Conservation (phyloP, 306 rosid genomes). For the Arachis stenosperma region DNA sequence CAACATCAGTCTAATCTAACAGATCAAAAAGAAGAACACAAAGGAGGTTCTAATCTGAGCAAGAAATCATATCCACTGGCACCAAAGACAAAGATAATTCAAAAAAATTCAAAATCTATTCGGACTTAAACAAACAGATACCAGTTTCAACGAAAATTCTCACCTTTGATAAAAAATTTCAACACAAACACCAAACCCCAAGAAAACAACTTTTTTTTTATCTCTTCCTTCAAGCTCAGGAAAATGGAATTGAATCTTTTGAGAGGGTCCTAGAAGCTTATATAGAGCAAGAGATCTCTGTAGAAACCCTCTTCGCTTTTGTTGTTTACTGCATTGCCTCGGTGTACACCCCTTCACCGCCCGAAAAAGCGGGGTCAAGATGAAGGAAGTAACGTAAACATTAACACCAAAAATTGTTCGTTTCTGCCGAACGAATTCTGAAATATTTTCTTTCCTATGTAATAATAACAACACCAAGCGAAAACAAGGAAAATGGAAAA, state of each 20-base stretch:
- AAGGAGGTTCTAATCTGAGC: slow-evolving; percentile 17
- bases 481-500: background rate
- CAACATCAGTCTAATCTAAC: slow-evolving; percentile 11
- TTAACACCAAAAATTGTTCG: background rate
- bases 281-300: slow-evolving; percentile 41
- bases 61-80: slow-evolving; percentile 36
- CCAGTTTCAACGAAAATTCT: slow-evolving; percentile 25
- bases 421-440: background rate
- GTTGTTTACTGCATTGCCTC: slow-evolving; percentile 41
- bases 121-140: background rate
- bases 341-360: background rate
- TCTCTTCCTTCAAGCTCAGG: slow-evolving; percentile 21
- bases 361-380: background rate
- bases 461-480: background rate
- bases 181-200: background rate
- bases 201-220: background rate
- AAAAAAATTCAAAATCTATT: background rate
- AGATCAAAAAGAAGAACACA: slow-evolving; percentile 35
- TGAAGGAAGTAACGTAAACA: background rate
- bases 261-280: slow-evolving; percentile 5
- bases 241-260: slow-evolving; percentile 34
- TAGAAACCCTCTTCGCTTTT: slow-evolving; percentile 22
- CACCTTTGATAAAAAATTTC: slow-evolving; percentile 32
- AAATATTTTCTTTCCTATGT: background rate
- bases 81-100: slow-evolving; percentile 11